These are phyloP conservation scores for Plantago major DNA, from an alignment of 257 asterid species.

Conservation along the genomic window DNA sequence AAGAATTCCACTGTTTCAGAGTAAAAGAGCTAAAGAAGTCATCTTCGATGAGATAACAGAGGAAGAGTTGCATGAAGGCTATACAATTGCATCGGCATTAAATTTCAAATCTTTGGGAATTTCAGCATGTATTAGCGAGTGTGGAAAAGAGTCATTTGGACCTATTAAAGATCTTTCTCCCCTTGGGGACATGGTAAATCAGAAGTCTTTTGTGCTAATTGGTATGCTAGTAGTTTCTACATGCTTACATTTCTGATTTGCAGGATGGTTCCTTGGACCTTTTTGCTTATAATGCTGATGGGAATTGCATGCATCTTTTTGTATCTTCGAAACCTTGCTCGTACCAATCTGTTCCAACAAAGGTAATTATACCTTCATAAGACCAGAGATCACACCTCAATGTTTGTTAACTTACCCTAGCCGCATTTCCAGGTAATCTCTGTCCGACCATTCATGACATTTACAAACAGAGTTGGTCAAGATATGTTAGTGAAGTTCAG, in stretches of 20 bases:
- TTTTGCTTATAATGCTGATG: slow-evolving; percentile 65
- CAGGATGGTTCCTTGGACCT: slow-evolving; percentile 97
- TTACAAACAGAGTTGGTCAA: slow-evolving; percentile 91
- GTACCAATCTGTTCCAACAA: slow-evolving; percentile 86
- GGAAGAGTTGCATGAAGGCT: slow-evolving; percentile 81
- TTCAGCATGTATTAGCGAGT: slow-evolving; percentile 63
- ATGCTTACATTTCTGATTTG: slow-evolving; percentile 23
- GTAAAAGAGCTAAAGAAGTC: slow-evolving; percentile 50
- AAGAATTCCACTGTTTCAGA: slow-evolving; percentile 52
- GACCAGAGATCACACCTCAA: slow-evolving; percentile 7
- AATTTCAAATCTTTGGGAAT: slow-evolving; percentile 80
- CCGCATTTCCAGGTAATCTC: slow-evolving; percentile 61
- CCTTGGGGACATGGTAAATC: slow-evolving; percentile 79
- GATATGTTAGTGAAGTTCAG: slow-evolving; percentile 63
- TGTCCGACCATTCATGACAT: slow-evolving; percentile 80
- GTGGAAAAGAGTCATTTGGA: slow-evolving; percentile 78
- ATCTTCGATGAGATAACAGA: slow-evolving; percentile 78
- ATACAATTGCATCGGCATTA: slow-evolving; percentile 83
- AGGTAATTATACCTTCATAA: slow-evolving; percentile 46
- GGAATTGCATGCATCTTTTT: slow-evolving; percentile 74
- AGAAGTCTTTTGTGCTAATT: slow-evolving; percentile 10
- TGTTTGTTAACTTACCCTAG: slow-evolving; percentile 24
- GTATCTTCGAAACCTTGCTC: slow-evolving; percentile 83
- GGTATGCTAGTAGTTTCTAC: slow-evolving; percentile 7
- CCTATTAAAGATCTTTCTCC: slow-evolving; percentile 82